These are phyloP conservation scores for Phycomyces blakesleeanus DNA, from an alignment of 192 early-diverging fungal species.

Conservation along the genomic window DNA sequence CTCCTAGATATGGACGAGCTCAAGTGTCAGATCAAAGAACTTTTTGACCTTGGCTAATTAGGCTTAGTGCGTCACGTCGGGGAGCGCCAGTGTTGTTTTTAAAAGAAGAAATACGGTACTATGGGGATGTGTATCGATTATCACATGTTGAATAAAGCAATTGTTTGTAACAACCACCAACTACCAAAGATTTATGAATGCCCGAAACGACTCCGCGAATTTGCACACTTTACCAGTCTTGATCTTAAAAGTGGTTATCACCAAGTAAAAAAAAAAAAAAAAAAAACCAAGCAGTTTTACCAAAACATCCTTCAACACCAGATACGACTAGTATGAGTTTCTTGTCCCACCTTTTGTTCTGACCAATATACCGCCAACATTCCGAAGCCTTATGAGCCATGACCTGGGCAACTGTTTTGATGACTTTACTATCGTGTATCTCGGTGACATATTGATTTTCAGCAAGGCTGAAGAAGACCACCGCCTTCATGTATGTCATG, in stretches of 20 bases:
- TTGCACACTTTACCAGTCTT: slow-evolving; percentile 37
- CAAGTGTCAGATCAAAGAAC: slow-evolving; percentile 4
- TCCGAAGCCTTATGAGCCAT: slow-evolving; percentile 15
- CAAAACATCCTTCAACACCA: slow-evolving; percentile 36
- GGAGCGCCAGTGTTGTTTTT: slow-evolving; percentile 40
- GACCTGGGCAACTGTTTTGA: not conserved
- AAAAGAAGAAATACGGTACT: not conserved
- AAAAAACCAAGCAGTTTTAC: slow-evolving; percentile 28
- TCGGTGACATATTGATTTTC: slow-evolving; percentile 44
- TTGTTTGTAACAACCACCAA: slow-evolving; percentile 42
- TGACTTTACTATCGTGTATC: slow-evolving; percentile 34
- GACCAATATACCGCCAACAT: slow-evolving; percentile 20
- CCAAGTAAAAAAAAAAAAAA: slow-evolving; percentile 33
- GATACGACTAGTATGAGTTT: slow-evolving; percentile 19
- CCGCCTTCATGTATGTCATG: slow-evolving; percentile 17
- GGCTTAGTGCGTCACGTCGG: slow-evolving; percentile 30
- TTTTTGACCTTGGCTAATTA: slow-evolving; percentile 41
- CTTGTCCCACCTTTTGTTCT: slow-evolving; percentile 24
- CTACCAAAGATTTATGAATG: slow-evolving; percentile 48
- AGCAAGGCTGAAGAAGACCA: slow-evolving; percentile 31
- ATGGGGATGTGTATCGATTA: slow-evolving; percentile 43
- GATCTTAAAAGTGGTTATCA: slow-evolving; percentile 43
- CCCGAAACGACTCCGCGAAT: slow-evolving; percentile 25
- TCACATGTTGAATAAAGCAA: slow-evolving; percentile 41
- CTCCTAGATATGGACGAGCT: slow-evolving; percentile 30